Percentiles rank a stretch among this genome's conserved stretches.
These are phyloP conservation scores for Hypoxylon fragiforme DNA, from an alignment of 495 filamentous ascomycete species.

Conservation along the genomic window DNA sequence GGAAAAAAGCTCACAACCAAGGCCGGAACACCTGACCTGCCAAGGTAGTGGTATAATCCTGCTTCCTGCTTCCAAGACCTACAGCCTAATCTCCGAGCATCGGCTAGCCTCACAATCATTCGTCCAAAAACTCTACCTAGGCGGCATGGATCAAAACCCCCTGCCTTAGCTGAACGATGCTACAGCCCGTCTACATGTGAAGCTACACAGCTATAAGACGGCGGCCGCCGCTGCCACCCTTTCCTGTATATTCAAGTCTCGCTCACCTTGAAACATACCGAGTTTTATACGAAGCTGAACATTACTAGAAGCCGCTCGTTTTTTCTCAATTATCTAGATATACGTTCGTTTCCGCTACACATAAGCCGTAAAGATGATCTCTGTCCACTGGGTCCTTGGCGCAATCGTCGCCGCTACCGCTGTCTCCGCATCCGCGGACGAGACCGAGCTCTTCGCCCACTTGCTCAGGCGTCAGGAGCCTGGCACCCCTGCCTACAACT, in stretches of 20 bases:
- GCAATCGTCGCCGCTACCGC: slow-evolving; percentile 21
- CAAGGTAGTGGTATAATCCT: not conserved
- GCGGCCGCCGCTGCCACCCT: not conserved
- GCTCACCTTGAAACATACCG: not conserved
- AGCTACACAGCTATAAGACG: slow-evolving; percentile 19
- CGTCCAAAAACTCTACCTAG: slow-evolving; percentile 3
- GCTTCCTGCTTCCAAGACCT: slow-evolving; percentile 1
- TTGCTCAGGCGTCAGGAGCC: slow-evolving; percentile 45
- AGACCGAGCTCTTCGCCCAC: slow-evolving; percentile 20
- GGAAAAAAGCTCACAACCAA: slow-evolving; percentile 9
- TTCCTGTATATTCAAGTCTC: not conserved
- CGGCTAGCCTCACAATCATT: slow-evolving; percentile 14
- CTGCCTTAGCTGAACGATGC: slow-evolving; percentile 22
- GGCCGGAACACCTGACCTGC: slow-evolving; percentile 13
- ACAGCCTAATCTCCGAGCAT: slow-evolving; percentile 31
- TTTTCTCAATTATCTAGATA: not conserved
- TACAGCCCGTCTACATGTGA: not conserved
- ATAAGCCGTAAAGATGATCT: slow-evolving; percentile 24
- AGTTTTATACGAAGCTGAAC: not conserved
- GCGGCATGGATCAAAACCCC: slow-evolving; percentile 4
- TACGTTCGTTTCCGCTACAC: slow-evolving; percentile 17
- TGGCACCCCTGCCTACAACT: slow-evolving; percentile 50
- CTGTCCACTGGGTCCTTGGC: slow-evolving; percentile 10
- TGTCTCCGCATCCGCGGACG: slow-evolving; percentile 21
- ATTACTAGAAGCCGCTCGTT: slow-evolving; percentile 17